A percentile compares a stretch with the other conserved stretches of the same genome.
Evolutionary conservation across 176 grass and related monocot genomes (phyloP).

Genomic region (Zoysia japonica): DNA sequence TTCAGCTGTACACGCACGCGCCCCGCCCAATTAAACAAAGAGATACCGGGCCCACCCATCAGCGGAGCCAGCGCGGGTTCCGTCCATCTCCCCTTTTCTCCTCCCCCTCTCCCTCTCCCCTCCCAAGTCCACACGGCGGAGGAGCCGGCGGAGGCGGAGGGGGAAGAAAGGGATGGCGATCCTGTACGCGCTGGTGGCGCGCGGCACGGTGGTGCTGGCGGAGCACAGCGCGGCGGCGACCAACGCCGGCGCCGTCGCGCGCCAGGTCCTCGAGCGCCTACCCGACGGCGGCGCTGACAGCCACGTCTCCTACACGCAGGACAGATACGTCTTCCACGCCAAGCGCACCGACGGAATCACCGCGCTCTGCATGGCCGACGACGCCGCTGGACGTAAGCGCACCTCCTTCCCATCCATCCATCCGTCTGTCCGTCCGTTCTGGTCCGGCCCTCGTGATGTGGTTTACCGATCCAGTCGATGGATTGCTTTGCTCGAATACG

Average conservation of each 20-base stretch:
- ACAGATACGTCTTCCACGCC: conserved; percentile 84
- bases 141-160: no score
- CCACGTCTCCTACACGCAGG: conserved; percentile 97
- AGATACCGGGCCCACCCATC: no score
- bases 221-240: conserved; percentile 68
- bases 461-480: not conserved
- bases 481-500: not conserved
- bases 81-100: no score
- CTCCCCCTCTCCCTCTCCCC: no score
- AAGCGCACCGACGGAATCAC: conserved; percentile 94
- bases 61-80: no score
- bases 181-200: conserved; percentile 82
- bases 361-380: conserved; percentile 95
- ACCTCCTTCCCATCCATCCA: no score
- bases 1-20: no score
- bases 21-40: no score
- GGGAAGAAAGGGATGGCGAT: conserved; percentile 27
- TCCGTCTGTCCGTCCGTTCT: no score
- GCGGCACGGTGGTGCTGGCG: conserved; percentile 76
- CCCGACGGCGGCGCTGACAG: conserved; percentile 61
- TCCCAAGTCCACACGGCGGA: no score
- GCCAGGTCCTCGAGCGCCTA: conserved; percentile 88
- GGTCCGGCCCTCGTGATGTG: not conserved
- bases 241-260: conserved; percentile 77
- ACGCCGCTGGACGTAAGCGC: conserved; percentile 64